phyloP scores from a whole-genome alignment of 768 basidiomycete genomes.

The Collybiopsis luxurians region DNA sequence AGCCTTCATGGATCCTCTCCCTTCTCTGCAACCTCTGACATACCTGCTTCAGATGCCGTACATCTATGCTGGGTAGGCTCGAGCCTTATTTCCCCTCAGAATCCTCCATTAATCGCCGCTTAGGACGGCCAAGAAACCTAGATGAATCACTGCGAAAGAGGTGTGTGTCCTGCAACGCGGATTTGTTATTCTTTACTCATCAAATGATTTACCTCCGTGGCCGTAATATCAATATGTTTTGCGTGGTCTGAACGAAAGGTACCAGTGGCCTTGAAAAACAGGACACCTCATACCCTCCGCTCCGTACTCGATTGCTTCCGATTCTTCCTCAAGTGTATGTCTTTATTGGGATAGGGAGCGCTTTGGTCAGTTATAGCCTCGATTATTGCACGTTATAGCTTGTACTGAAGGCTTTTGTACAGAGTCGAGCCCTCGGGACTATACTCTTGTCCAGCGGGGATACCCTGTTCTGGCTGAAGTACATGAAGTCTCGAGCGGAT shows the following conservation, averaged over 20 bases:
- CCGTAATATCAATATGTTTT: constrained; percentile 68
- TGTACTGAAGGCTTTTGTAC: not conserved
- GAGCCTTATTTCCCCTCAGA: not conserved
- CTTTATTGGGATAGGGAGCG: constrained; percentile 60
- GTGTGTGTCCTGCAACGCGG: not conserved
- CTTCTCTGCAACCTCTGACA: not conserved
- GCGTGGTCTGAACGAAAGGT: constrained; percentile 59
- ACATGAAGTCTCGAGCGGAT: constrained; percentile 66
- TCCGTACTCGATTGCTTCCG: constrained; percentile 70
- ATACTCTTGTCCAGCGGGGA: constrained; percentile 57
- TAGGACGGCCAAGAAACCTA: constrained; percentile 62
- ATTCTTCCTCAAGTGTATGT: constrained; percentile 68
- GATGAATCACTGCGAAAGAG: constrained; percentile 70
- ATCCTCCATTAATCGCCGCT: not conserved
- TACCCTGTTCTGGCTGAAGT: constrained; percentile 62
- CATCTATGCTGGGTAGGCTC: constrained; percentile 58
- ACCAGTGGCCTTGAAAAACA: constrained; percentile 58
- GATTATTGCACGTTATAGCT: too few species aligned
- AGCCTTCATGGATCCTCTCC: constrained; percentile 19
- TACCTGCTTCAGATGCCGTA: constrained; percentile 57
- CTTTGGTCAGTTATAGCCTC: constrained; percentile 42
- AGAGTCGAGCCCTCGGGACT: constrained; percentile 50
- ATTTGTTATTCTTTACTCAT: not conserved
- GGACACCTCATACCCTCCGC: constrained; percentile 69
- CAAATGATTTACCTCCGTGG: constrained; percentile 29